These are phyloP conservation scores for Cordyceps cicadae DNA, from an alignment of 2,329 filamentous ascomycete species.

Conservation along the genomic window DNA sequence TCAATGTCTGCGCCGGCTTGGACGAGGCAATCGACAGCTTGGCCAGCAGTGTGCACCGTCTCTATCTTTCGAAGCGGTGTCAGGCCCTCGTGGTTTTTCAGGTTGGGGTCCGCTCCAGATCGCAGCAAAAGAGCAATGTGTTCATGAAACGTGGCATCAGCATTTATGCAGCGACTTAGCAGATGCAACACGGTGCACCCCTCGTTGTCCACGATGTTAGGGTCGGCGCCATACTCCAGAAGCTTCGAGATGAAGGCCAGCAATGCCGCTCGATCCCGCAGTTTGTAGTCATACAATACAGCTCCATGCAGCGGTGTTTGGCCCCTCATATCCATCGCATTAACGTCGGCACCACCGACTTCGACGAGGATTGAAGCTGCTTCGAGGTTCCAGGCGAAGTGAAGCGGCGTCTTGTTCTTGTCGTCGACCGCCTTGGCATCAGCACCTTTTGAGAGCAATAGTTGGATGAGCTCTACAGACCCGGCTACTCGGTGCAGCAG, in stretches of 20 bases:
- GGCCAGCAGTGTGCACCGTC: neutral
- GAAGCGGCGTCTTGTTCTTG: neutral
- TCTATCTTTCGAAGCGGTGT: neutral
- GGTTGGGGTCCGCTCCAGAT: neutral
- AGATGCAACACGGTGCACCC: neutral
- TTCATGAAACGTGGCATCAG: neutral
- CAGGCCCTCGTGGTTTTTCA: neutral
- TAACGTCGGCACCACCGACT: neutral
- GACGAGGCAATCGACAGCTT: neutral
- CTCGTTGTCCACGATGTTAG: neutral
- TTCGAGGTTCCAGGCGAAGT: neutral
- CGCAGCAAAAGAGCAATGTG: neutral
- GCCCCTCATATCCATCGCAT: neutral
- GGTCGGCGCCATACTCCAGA: neutral
- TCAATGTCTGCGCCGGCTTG: slow-evolving; percentile 4
- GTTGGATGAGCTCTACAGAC: neutral
- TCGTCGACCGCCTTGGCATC: neutral
- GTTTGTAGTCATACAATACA: neutral
- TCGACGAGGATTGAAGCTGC: neutral
- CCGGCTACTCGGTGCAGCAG: neutral
- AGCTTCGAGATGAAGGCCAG: neutral
- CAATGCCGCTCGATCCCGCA: neutral
- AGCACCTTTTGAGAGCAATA: neutral
- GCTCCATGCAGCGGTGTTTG: neutral
- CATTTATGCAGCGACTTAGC: neutral